Evolutionary conservation across 2,329 filamentous ascomycete genomes (phyloP), one percentile per base, ranked within the genome.

Genomic region (Neodidymelliopsis sp.): DNA sequence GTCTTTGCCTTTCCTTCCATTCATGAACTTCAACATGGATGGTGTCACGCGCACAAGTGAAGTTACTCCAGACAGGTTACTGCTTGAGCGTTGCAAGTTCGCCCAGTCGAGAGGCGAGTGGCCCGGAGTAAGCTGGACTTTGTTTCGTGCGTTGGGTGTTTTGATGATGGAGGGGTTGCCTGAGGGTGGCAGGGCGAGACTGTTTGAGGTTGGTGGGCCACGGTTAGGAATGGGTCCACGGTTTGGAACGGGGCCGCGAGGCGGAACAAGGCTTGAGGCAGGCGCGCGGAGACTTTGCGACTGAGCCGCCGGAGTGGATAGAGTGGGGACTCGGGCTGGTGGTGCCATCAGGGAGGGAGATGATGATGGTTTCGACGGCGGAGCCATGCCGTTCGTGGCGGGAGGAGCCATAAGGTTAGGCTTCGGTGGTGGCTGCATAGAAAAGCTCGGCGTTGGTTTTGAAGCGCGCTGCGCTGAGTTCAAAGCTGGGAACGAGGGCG

Each of bases 61-160:
- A 57, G 75, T 65, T 0, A 85, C 77, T 13, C 77, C 77, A 7
- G 76, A 71, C 1, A 80, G 62, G 44, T 79, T 78, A 39, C 64
- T 63, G 28, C 84, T 84, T n/a, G 88, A 87, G 19, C 91, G 83
- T 55, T 91, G 87, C 1, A 96, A 82, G 5, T 88, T 85, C 10
- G 94, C 94, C 94, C 94, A 99, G 81, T 99, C 94, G 10, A 99
- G 85, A 0, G 94, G 93, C 2, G 91, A 96, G 77, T 93, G 92
- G 23, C 94, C 93, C 0, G 94, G 94, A n/a, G 86, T 83, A 4
- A 99, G 84, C 7, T 88, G 80, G 4, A 97, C 89, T 66, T 93
- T 89, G 71, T 82, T 75, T 48, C 73, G 77, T 28, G 66, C 65
- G 44, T 74, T 80, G 20, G 73, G 72, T 9, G 74, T 75, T 35